These are phyloP conservation scores for Claviceps spartinae DNA, from an alignment of 2,329 filamentous ascomycete genomes.

Conservation along the genomic window DNA sequence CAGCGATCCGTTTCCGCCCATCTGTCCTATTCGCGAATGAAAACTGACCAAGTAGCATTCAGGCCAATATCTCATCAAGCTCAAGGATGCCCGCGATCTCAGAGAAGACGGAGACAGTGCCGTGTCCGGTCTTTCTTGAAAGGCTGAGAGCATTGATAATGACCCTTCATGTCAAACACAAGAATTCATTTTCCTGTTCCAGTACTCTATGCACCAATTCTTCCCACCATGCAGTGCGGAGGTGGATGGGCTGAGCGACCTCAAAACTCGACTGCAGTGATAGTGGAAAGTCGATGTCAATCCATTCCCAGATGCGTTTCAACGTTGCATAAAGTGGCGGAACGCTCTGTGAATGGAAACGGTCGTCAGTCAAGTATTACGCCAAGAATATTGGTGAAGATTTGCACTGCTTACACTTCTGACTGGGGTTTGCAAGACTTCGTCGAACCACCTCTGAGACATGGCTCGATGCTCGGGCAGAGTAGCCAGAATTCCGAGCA, in stretches of 20 bases:
- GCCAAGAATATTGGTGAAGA: background rate
- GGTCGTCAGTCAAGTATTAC: background rate
- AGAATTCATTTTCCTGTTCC: constrained; percentile 19
- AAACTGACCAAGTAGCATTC: constrained; percentile 8
- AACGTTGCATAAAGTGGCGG: constrained; percentile 23
- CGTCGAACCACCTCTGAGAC: constrained; percentile 22
- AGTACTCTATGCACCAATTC: constrained; percentile 20
- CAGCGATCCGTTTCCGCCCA: background rate
- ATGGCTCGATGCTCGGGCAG: constrained; percentile 14
- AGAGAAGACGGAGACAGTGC: constrained; percentile 25
- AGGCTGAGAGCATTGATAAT: background rate
- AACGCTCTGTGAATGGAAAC: constrained; percentile 19
- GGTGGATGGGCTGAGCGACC: constrained; percentile 13
- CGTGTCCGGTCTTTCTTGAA: constrained; percentile 17
- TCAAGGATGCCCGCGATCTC: constrained; percentile 16
- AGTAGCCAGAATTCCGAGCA: constrained; percentile 25
- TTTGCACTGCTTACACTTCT: constrained; percentile 23
- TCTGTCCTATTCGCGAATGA: constrained; percentile 1
- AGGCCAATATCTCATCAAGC: constrained; percentile 26
- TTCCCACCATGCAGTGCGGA: constrained; percentile 27
- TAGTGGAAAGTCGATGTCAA: constrained; percentile 15
- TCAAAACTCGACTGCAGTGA: constrained; percentile 4
- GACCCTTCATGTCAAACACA: constrained; percentile 23
- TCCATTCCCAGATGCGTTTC: constrained; percentile 22
- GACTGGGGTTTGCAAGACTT: constrained; percentile 23